Evolutionary conservation across 441 rosid genomes (phyloP).

Genomic region (Biscutella laevigata): DNA sequence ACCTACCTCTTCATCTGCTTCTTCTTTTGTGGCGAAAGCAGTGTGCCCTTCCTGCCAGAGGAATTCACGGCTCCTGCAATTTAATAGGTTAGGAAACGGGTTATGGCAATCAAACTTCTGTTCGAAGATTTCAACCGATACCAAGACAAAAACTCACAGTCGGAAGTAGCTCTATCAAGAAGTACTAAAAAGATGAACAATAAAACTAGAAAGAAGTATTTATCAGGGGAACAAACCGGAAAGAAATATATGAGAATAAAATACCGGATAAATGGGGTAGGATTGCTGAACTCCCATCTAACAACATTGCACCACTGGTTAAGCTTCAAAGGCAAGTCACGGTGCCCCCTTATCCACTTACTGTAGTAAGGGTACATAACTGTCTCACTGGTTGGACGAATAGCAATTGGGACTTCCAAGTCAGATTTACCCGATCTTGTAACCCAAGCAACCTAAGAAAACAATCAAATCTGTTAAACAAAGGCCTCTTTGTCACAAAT

Average conservation of each 20-base stretch:
- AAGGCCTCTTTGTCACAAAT: background rate
- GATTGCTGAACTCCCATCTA: slow-evolving; percentile 98
- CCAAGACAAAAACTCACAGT: background rate
- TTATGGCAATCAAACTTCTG: slow-evolving; percentile 4
- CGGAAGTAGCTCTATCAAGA: background rate
- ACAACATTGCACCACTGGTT: slow-evolving; percentile 99
- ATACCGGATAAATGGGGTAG: slow-evolving; percentile 97
- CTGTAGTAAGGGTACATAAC: slow-evolving; percentile 96
- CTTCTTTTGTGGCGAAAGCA: slow-evolving; percentile 84
- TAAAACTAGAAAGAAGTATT: slow-evolving; percentile 6
- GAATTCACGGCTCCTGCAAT: slow-evolving; percentile 91
- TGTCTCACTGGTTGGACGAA: slow-evolving; percentile 98
- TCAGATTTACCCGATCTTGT: slow-evolving; percentile 91
- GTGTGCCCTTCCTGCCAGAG: slow-evolving; percentile 99
- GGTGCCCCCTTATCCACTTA: slow-evolving; percentile 97
- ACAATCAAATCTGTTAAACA: slow-evolving; percentile 6
- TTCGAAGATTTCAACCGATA: background rate
- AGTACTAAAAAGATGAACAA: background rate
- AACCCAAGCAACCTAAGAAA: slow-evolving; percentile 92
- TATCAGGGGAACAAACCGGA: too few species aligned
- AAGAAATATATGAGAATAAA: background rate
- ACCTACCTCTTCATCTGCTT: slow-evolving; percentile 85
- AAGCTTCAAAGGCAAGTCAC: slow-evolving; percentile 90
- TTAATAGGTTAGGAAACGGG: background rate
- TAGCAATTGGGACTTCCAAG: slow-evolving; percentile 85